Conservation (phyloP, 2,329 filamentous ascomycete genomes). For the Neofusicoccum ribis region DNA sequence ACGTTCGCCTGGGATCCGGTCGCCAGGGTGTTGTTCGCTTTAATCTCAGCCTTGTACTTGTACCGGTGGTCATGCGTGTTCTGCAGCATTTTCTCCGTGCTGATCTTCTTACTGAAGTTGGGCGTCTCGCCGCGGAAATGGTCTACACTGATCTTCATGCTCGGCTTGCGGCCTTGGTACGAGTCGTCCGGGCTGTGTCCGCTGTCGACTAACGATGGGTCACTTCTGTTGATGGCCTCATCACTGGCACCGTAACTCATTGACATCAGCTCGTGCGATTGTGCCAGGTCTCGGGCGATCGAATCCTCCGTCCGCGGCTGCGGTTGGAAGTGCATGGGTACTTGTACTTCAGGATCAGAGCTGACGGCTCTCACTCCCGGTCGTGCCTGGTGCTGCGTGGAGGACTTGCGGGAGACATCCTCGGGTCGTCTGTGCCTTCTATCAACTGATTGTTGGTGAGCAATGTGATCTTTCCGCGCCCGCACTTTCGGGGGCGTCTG, state of each 20-base stretch:
- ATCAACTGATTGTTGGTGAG: slow-evolving; percentile 8
- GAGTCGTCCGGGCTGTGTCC: slow-evolving; percentile 18
- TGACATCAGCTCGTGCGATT: slow-evolving; percentile 25
- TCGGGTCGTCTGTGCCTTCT: slow-evolving; percentile 1
- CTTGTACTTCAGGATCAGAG: neutral
- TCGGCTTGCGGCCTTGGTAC: slow-evolving; percentile 22
- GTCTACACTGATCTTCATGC: slow-evolving; percentile 30
- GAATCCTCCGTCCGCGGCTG: slow-evolving; percentile 2
- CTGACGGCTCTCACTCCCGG: neutral
- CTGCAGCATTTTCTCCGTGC: slow-evolving; percentile 27
- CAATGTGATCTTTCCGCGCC: slow-evolving; percentile 1
- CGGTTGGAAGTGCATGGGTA: neutral
- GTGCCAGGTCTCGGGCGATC: slow-evolving; percentile 1
- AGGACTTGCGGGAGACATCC: neutral
- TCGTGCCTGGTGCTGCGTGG: neutral
- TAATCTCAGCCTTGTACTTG: slow-evolving; percentile 33
- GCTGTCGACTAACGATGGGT: slow-evolving; percentile 19
- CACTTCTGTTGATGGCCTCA: slow-evolving; percentile 24
- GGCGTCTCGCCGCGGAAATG: slow-evolving; percentile 25
- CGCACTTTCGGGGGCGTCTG: slow-evolving; percentile 17
- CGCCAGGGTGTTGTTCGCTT: slow-evolving; percentile 29
- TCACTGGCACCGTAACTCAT: slow-evolving; percentile 28
- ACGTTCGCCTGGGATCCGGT: slow-evolving; percentile 7
- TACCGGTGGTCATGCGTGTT: slow-evolving; percentile 19
- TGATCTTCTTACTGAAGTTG: slow-evolving; percentile 37